Evolutionary conservation across 257 asterid species (phyloP), one percentile per base, ranked within the genome.

Genomic region (Ehretia macrophylla): DNA sequence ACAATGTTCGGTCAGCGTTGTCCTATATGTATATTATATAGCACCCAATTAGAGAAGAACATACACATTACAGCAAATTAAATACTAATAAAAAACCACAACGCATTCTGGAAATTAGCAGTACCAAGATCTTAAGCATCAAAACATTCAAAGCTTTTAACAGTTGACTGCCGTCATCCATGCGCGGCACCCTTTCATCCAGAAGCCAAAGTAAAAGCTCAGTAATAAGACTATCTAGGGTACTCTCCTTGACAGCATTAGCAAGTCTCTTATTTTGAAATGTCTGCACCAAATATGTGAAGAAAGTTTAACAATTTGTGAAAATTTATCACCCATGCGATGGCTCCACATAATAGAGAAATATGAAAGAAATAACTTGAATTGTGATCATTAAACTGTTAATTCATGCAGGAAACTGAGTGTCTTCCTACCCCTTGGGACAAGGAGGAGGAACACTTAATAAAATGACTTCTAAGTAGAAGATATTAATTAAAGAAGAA

Each of bases 141-240:
- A 93, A 75, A 74, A 93, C 97, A 76, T 93, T 93, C 84, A 93
- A 71, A 64, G 99, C 99, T 77, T 87, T 85, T 79, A 90, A 68
- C 68, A 93, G 97, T 72, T 93, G 99, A 75, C 96, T 87, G 75
- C 99, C 99, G 66, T 93, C 99, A 77, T 93, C 99, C 99, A 93
- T 89, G 71, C 73, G 81, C 0, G 95, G 99, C 66, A 93, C 99
- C 78, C 99, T 84, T 66, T 93, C 97, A 69, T 93, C 99, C 82
- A 93, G 83, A 71, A 93, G 99, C 99, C 99, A 87, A 55, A 93
- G 92, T 75, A 93, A 78, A 62, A 93, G 93, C 68, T 93, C 97
- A n/a, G 94, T 93, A 63, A 93, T 90, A 68, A 93, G 91, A 71
- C 83, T 77, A 72, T 87, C 86, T 63, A 93, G 82, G 20, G 99